Conservation (phyloP, 208 protist genomes). For the Trypanosoma melophagium region DNA sequence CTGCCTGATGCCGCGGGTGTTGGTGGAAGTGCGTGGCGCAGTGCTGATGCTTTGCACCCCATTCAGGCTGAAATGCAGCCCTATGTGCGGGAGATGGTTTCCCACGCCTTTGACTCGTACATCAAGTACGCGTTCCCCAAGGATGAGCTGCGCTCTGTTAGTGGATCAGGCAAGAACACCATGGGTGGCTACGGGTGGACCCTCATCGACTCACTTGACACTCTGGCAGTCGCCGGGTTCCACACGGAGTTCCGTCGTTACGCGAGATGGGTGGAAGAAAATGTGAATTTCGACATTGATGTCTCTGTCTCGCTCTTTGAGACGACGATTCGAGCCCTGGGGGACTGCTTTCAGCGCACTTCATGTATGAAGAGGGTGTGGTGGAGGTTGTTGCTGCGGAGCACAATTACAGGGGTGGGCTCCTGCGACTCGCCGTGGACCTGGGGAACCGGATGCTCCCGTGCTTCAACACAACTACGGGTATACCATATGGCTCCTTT, state of each 20-base stretch:
- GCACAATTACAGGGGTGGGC: slow-evolving; percentile 51
- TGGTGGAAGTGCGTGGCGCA: slow-evolving; percentile 12
- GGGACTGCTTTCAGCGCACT: slow-evolving; percentile 72
- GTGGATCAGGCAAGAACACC: slow-evolving; percentile 42
- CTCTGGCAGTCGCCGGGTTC: slow-evolving; percentile 41
- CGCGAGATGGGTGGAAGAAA: slow-evolving; percentile 55
- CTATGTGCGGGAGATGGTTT: slow-evolving; percentile 81
- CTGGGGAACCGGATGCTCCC: slow-evolving; percentile 50
- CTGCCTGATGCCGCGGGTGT: background rate
- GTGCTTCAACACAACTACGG: slow-evolving; percentile 81
- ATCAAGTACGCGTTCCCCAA: slow-evolving; percentile 86
- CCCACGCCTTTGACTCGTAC: slow-evolving; percentile 83
- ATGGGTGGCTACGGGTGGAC: slow-evolving; percentile 67
- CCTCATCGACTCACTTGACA: slow-evolving; percentile 85
- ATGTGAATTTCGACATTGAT: slow-evolving; percentile 68
- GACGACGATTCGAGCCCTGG: slow-evolving; percentile 88
- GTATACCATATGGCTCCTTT: slow-evolving; percentile 85
- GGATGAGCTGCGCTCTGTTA: slow-evolving; percentile 80
- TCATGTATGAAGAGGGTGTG: slow-evolving; percentile 60
- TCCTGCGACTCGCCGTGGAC: slow-evolving; percentile 60
- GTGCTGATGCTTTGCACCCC: slow-evolving; percentile 24
- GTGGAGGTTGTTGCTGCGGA: slow-evolving; percentile 33
- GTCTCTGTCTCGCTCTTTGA: slow-evolving; percentile 79
- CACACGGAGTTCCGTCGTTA: slow-evolving; percentile 40
- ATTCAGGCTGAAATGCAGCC: slow-evolving; percentile 46